Base-by-base conservation (phyloP, 2,329 filamentous ascomycete species). In the Microdochium bolleyi region DNA sequence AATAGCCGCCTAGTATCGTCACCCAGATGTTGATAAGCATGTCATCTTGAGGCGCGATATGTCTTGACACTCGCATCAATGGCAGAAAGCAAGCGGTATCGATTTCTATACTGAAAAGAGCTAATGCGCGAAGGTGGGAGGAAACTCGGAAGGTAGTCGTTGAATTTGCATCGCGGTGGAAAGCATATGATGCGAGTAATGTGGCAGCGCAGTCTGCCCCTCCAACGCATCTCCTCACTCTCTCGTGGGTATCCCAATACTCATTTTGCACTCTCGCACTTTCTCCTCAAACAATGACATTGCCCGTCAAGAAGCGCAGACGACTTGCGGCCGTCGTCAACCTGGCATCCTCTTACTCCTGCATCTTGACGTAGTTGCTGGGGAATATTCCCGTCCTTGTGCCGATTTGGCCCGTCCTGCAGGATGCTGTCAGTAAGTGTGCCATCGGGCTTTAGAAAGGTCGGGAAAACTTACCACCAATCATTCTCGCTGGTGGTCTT, bases 401-500 rank as follows among this genome's bases (percentile, higher is more conserved):
- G 27, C 92, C 92, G 63, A 96, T 85, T 70, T 87, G 86, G 24
- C 94, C 94, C 19, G 92, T 97, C 94, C 84, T 87, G 24, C 24
- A 5, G 19, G 37, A 7, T 5, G 22, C 52, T 21, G 54, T 25
- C 30, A 51, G 55, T 50, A 52, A 49, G 22, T 30, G 7, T 30
- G 8, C 27, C 27, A 30, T 11, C 5, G 27, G 27, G 27, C 27
- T n/a, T 32, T 2, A 13, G 16, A 24, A 48, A 49, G 16, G 5
- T 38, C 21, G 24, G 21, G 3, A 24, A 5, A 50, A 80, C 83
- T 61, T 77, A 87, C 84, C 92, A 97, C 92, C 92, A 97, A 68
- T 97, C 92, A 53, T 91, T 92, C 54, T 89, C 88, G 61, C 88
- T 96, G 3, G 97, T 89, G 4, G 92, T 97, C 70, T 88, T 88